Conservation (phyloP, 2,329 filamentous ascomycete genomes). For the Microsporum audouinii region DNA sequence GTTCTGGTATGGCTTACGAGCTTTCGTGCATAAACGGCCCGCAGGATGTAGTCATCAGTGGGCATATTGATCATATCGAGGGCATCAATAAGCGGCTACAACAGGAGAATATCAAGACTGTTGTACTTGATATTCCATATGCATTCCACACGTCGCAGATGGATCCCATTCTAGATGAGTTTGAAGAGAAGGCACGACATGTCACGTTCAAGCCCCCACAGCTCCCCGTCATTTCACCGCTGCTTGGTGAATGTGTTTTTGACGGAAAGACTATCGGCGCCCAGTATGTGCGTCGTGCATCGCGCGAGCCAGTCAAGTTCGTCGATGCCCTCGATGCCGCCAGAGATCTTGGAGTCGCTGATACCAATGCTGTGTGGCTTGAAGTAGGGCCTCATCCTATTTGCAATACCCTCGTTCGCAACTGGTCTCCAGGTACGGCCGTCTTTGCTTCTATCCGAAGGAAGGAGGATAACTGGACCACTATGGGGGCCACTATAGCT, state of each 20-base stretch:
- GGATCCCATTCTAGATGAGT: conserved; percentile 50
- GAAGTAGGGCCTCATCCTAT: conserved; percentile 66
- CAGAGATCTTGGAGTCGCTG: conserved; percentile 47
- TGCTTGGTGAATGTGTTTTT: conserved; percentile 49
- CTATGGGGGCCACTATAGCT: conserved; percentile 46
- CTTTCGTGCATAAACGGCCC: conserved; percentile 67
- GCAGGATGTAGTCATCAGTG: conserved; percentile 61
- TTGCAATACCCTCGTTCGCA: conserved; percentile 56
- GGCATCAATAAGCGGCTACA: conserved; percentile 41
- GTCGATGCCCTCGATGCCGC: conserved; percentile 49
- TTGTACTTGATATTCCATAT: conserved; percentile 52
- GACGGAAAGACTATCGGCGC: conserved; percentile 48
- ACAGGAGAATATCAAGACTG: conserved; percentile 47
- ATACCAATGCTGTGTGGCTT: conserved; percentile 58
- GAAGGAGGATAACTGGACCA: conserved; percentile 53
- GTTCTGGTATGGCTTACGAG: conserved; percentile 35
- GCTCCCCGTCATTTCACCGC: conserved; percentile 56
- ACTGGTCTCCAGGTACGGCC: conserved; percentile 45
- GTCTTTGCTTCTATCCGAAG: conserved; percentile 51
- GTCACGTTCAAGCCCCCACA: conserved; percentile 48
- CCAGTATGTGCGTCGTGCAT: conserved; percentile 53
- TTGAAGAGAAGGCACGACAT: conserved; percentile 43
- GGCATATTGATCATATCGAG: conserved; percentile 49
- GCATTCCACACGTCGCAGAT: conserved; percentile 58
- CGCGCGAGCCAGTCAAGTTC: conserved; percentile 60